phyloP scores from a whole-genome alignment of 2,329 filamentous ascomycete species.

The Truncatella angustata region DNA sequence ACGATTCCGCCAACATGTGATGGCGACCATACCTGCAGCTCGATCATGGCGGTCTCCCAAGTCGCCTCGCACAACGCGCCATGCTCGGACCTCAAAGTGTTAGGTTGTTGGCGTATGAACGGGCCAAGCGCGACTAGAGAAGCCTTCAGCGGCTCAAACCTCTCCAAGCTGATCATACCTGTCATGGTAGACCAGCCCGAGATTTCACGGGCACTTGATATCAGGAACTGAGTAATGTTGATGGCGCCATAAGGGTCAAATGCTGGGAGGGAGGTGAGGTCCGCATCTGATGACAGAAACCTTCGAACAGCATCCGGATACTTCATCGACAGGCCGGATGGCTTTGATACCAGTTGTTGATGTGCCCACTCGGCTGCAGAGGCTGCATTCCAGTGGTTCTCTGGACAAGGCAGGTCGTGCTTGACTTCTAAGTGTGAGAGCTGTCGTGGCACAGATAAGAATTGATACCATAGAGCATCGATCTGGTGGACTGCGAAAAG shows the following conservation, averaged over 20 bases:
- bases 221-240: background rate
- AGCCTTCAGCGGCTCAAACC: background rate
- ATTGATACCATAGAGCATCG: background rate
- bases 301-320: background rate
- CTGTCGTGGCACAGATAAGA: background rate
- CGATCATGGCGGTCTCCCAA: conserved; percentile 4
- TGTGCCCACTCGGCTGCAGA: background rate
- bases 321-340: background rate
- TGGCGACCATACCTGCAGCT: background rate
- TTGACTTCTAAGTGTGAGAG: background rate
- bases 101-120: background rate
- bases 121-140: background rate
- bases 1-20: background rate
- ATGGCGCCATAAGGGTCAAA: conserved; percentile 3
- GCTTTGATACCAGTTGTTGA: background rate
- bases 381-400: background rate
- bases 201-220: background rate
- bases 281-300: background rate
- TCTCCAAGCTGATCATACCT: background rate
- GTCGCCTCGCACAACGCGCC: background rate
- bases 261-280: background rate
- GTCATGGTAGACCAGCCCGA: conserved; percentile 5
- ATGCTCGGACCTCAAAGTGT: background rate
- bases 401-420: background rate
- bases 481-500: background rate